Base-by-base conservation (phyloP, 2,329 filamentous ascomycete genomes). In the Mariannaea sp. region DNA sequence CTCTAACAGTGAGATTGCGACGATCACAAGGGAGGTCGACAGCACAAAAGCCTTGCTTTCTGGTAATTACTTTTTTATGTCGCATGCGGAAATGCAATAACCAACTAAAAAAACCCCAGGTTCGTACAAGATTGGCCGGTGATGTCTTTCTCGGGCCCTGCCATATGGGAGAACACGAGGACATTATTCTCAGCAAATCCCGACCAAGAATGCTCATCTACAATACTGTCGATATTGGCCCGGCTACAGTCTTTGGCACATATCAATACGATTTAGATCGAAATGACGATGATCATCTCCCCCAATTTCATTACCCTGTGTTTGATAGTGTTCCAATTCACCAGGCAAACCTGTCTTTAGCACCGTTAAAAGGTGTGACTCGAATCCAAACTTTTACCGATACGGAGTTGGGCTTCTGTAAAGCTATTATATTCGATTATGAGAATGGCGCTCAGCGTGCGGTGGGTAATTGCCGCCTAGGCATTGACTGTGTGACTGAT, bases 391-490 rank as follows among this genome's bases (percentile, higher is more conserved):
- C 49, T 8, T 24, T 56, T 8, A 14, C 44, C 2, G 29, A 56
- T 7, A 3, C n/a, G 10, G 4, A 10, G 3, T 7, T 3, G 5
- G 44, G 39, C 1, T 24, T 20, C 5, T 48, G 38, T 27, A 33
- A 17, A 33, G 53, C 16, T 1, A 22, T 56, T 3, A 14, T 56
- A 2, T 30, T 56, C 7, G 43, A 53, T 10, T 56, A 56, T 8
- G 22, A 43, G 14, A 29, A 53, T 14, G 53, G 53, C 4, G 32
- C 53, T 16, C 49, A 33, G 12, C 42, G 53, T 9, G 43, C 53
- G 9, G 8, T 56, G 5, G 53, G 49, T 10, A 39, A 36, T 16
- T 56, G 48, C 4, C 39, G 27, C 2, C 17, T 53, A 5, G 53
- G 43, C 1, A 2, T 49, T 2, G 43, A 45, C 7, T 3, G 1